Percentiles rank a stretch among this genome's conserved stretches.
phyloP scores from a whole-genome alignment of 208 protist genomes.

The Trypanosoma boissoni region DNA sequence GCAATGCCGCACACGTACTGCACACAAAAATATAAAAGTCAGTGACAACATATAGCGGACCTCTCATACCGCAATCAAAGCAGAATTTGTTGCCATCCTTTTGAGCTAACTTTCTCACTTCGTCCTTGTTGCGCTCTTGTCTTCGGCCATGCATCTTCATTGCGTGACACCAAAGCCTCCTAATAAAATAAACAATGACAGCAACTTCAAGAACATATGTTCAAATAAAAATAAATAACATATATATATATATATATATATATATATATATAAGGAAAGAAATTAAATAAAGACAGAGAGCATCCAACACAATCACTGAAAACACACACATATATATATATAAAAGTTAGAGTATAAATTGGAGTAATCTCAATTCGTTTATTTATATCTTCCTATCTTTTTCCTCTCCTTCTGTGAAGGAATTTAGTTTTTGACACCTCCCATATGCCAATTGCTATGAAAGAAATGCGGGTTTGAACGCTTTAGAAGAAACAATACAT shows the following conservation, averaged over 20 bases:
- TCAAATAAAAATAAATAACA: not conserved
- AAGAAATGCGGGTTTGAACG: too few relatives aligned
- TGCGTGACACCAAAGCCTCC: not conserved
- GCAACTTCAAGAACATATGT: slow-evolving; percentile 1
- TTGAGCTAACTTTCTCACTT: slow-evolving; percentile 54
- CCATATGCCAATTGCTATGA: too few relatives aligned
- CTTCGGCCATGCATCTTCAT: slow-evolving; percentile 69
- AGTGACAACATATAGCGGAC: slow-evolving; percentile 70
- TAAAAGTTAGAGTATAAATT: slow-evolving; percentile 4
- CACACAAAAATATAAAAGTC: slow-evolving; percentile 80
- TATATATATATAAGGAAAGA: slow-evolving; percentile 6
- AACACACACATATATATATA: not conserved
- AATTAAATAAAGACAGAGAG: slow-evolving; percentile 9
- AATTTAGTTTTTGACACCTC: too few relatives aligned
- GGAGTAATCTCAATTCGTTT: too few relatives aligned
- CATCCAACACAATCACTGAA: not conserved
- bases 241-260: slow-evolving; percentile 5
- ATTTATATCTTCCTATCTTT: too few relatives aligned
- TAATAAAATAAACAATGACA: not conserved
- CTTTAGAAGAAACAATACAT: too few relatives aligned
- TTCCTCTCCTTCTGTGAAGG: too few relatives aligned
- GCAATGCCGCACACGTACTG: slow-evolving; percentile 72
- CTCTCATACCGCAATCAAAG: slow-evolving; percentile 65
- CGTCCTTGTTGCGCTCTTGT: slow-evolving; percentile 58
- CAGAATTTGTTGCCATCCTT: slow-evolving; percentile 67